Conservation (phyloP, 345 rosid genomes). For the Excoecaria agallocha region DNA sequence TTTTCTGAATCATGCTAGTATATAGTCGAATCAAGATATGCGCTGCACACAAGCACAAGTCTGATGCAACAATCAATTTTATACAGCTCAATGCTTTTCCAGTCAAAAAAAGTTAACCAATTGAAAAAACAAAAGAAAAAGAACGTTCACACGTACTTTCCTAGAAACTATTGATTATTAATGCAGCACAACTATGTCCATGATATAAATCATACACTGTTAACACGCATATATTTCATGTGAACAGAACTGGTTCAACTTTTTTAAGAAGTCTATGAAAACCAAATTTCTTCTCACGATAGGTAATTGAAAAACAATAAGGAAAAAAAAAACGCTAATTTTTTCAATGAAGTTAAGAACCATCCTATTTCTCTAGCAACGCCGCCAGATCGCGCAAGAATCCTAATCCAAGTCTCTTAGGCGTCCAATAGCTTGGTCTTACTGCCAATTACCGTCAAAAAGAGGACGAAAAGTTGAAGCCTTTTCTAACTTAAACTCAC, state of each 20-base stretch:
- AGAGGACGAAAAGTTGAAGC: too few species aligned
- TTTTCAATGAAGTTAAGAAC: not conserved
- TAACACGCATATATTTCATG: not conserved
- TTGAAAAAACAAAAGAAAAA: not conserved
- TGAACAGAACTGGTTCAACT: not conserved
- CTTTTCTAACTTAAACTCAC: constrained; percentile 8
- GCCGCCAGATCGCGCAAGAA: not conserved
- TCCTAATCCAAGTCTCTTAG: constrained; percentile 15
- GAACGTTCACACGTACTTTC: not conserved
- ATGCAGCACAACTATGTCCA: not conserved
- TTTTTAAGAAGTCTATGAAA: not conserved
- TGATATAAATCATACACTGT: not conserved
- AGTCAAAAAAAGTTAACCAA: not conserved
- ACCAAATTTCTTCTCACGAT: not conserved
- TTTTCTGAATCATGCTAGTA: not conserved
- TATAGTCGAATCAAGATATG: not conserved
- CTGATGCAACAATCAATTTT: not conserved
- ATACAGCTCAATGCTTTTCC: not conserved
- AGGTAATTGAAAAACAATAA: not conserved
- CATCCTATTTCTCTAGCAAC: not conserved
- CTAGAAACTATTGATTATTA: not conserved
- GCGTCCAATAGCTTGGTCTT: not conserved
- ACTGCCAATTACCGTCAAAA: not conserved
- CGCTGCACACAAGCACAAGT: not conserved
- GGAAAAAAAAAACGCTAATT: not conserved